These are phyloP conservation scores for Albugo candida DNA, from an alignment of 352 stramenopile species.

Conservation along the genomic window DNA sequence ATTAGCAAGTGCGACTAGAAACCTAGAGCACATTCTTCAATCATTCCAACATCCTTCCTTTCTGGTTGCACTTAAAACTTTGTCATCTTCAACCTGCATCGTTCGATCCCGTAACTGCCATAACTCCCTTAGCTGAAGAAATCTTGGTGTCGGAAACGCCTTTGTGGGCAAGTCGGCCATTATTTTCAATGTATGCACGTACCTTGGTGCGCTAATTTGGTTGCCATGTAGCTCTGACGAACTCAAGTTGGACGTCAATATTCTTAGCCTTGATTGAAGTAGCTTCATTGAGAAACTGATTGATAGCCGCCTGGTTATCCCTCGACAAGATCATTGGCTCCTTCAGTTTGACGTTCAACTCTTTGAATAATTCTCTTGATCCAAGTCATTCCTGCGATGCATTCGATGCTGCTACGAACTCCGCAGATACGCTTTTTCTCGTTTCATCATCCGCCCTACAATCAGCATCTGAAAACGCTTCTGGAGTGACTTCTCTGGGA, in stretches of 20 bases:
- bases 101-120: no score
- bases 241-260: slow-evolving; percentile 6
- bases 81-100: no score
- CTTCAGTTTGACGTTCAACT: slow-evolving; percentile 1
- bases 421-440: slow-evolving; percentile 9
- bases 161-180: slow-evolving; percentile 8
- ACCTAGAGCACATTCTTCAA: no score
- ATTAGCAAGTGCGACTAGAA: no score
- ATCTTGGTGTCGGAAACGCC: neutral
- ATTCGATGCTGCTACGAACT: slow-evolving; percentile 7
- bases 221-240: slow-evolving; percentile 1
- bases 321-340: slow-evolving; percentile 3
- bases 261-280: slow-evolving; percentile 6
- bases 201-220: neutral
- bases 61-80: no score
- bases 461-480: slow-evolving; percentile 9
- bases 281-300: neutral
- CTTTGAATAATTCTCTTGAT: slow-evolving; percentile 3
- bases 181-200: slow-evolving; percentile 5
- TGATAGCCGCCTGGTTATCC: slow-evolving; percentile 7
- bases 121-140: no score
- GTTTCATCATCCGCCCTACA: slow-evolving; percentile 8
- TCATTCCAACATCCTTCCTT: no score
- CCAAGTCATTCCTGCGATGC: slow-evolving; percentile 1
- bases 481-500: neutral